phyloP scores from a whole-genome alignment of 148 eudicot species.

The Rhododendron henanense region DNA sequence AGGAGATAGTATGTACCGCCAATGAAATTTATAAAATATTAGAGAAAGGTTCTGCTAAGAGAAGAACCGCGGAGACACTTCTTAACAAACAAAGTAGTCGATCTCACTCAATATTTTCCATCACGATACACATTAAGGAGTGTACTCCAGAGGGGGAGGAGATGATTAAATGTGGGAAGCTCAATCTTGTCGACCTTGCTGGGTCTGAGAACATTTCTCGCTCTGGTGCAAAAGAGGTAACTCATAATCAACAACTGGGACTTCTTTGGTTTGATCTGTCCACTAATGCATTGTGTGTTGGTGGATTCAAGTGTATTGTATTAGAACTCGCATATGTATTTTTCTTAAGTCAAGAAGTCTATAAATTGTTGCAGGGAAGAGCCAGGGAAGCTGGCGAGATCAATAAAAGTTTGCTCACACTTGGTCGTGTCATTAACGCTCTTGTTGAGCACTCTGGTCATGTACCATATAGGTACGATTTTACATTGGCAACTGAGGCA shows the following conservation, averaged over 20 bases:
- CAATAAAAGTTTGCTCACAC: slow-evolving; percentile 94
- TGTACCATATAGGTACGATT: slow-evolving; percentile 74
- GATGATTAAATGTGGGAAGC: slow-evolving; percentile 97
- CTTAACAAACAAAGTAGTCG: slow-evolving; percentile 98
- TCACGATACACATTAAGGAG: slow-evolving; percentile 97
- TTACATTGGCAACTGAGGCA: not conserved
- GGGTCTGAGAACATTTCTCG: slow-evolving; percentile 99
- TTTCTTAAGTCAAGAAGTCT: not conserved
- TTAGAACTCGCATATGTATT: not conserved
- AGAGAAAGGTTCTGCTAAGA: slow-evolving; percentile 94
- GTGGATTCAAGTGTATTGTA: not conserved
- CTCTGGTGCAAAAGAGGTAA: slow-evolving; percentile 98
- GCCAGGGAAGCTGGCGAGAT: slow-evolving; percentile 99
- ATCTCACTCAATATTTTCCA: slow-evolving; percentile 93
- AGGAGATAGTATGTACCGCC: slow-evolving; percentile 89
- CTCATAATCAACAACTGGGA: not conserved
- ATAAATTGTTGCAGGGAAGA: slow-evolving; percentile 56
- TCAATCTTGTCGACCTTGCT: slow-evolving; percentile 98
- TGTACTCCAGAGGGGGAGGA: slow-evolving; percentile 98
- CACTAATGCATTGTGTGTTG: not conserved
- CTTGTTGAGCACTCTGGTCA: slow-evolving; percentile 98
- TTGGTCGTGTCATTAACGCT: slow-evolving; percentile 95
- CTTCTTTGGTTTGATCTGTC: not conserved
- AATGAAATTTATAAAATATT: slow-evolving; percentile 93
- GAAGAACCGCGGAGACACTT: slow-evolving; percentile 96